phyloP scores from a whole-genome alignment of 176 grass and related monocot species.

The Themeda triandra region DNA sequence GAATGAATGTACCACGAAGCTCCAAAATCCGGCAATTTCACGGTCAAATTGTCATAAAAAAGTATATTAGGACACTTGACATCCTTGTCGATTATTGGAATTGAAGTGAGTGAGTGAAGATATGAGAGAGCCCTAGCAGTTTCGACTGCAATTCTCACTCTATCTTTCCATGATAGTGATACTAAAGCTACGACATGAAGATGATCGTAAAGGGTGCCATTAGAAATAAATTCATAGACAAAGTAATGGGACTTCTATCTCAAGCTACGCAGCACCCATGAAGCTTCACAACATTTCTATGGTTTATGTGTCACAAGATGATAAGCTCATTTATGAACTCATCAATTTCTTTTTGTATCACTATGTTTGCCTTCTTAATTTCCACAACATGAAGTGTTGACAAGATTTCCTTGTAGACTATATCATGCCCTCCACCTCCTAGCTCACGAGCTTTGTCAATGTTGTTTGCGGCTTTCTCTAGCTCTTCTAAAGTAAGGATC shows the following conservation, averaged over 20 bases:
- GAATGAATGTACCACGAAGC: not conserved
- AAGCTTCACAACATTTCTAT: not conserved
- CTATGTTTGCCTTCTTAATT: not conserved
- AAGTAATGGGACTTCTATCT: not conserved
- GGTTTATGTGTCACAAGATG: not conserved
- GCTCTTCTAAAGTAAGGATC: not conserved
- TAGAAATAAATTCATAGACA: not conserved
- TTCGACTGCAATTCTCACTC: not conserved
- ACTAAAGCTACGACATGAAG: not conserved
- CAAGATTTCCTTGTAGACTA: not conserved
- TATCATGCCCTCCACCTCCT: not conserved
- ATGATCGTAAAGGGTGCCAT: not conserved
- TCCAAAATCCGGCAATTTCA: not conserved
- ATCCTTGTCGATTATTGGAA: not conserved
- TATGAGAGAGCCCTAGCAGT: not conserved
- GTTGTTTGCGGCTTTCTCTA: not conserved
- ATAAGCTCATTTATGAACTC: not conserved
- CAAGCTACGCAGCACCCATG: not conserved
- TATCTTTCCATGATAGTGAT: not conserved
- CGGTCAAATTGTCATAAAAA: not conserved
- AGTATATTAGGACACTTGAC: not conserved
- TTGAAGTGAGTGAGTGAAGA: not conserved
- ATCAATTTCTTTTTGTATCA: not conserved
- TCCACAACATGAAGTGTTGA: not conserved
- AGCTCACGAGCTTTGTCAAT: not conserved